Evolutionary conservation across 805 yeast genomes (phyloP).

Genomic region (Priceomyces fermenticarens): DNA sequence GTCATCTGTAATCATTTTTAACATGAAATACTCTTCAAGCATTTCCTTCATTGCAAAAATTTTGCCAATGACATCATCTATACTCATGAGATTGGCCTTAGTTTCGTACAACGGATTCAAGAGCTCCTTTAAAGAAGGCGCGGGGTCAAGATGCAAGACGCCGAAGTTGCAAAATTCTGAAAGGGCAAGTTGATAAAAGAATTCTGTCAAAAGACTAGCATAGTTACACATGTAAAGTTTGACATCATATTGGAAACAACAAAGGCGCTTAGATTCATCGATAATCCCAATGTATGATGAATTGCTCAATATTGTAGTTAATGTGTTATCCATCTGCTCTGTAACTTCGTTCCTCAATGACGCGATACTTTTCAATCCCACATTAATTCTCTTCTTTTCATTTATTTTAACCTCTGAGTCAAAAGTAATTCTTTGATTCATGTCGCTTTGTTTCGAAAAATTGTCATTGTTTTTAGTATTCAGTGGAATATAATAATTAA

Average conservation of each 20-base stretch:
- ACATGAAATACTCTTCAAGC: conserved; percentile 76
- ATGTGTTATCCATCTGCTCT: conserved; percentile 39
- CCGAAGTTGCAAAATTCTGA: conserved; percentile 85
- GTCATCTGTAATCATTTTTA: conserved; percentile 38
- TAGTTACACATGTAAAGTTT: conserved; percentile 78
- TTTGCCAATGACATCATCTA: conserved; percentile 11
- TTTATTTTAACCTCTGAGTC: neutral
- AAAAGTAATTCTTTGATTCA: neutral
- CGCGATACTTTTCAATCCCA: conserved; percentile 58
- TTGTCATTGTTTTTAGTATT: neutral
- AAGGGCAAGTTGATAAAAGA: conserved; percentile 79
- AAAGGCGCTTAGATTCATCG: conserved; percentile 64
- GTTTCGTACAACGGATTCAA: conserved; percentile 31
- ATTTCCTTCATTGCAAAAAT: conserved; percentile 60
- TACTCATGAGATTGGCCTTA: conserved; percentile 12
- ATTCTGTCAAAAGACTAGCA: conserved; percentile 59
- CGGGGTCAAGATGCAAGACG: conserved; percentile 19
- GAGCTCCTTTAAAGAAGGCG: conserved; percentile 26
- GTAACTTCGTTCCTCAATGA: conserved; percentile 53
- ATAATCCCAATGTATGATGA: conserved; percentile 80
- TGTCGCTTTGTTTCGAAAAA: neutral
- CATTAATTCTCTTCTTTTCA: conserved; percentile 28
- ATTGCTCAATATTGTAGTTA: conserved; percentile 68
- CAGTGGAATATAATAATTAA: conserved; percentile 7
- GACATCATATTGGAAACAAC: conserved; percentile 83